Percentiles rank a stretch among this genome's conserved stretches.
These are phyloP conservation scores for Fusarium subtropicale DNA, from an alignment of 2,329 filamentous ascomycete genomes.

Conservation along the genomic window DNA sequence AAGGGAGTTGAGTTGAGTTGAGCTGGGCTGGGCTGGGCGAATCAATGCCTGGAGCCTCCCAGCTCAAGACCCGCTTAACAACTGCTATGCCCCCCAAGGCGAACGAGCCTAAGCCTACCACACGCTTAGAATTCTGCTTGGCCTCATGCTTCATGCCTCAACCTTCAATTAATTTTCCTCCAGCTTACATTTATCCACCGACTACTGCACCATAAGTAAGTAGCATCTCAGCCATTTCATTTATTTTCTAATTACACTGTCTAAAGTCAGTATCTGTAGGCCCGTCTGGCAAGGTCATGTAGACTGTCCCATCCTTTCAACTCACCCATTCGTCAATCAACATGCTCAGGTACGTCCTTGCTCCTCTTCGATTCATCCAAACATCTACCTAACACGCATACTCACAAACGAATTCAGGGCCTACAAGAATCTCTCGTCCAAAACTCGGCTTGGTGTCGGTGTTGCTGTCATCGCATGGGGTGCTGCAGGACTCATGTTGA, in stretches of 20 bases:
- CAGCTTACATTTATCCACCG: not conserved
- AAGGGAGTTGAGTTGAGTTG: not conserved
- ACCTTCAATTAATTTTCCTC: slow-evolving; percentile 13
- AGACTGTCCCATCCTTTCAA: slow-evolving; percentile 10
- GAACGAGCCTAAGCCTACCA: slow-evolving; percentile 16
- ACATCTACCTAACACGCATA: not conserved
- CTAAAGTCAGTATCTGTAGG: slow-evolving; percentile 1
- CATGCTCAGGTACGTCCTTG: slow-evolving; percentile 40
- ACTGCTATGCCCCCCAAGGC: slow-evolving; percentile 12
- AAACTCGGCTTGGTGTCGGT: slow-evolving; percentile 78
- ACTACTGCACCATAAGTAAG: not conserved
- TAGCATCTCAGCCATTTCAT: not conserved
- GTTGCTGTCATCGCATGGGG: slow-evolving; percentile 82
- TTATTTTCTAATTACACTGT: not conserved
- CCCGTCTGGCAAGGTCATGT: slow-evolving; percentile 6
- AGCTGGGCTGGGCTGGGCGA: not conserved
- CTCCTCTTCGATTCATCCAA: not conserved
- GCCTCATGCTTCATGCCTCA: not conserved
- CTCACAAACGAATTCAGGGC: slow-evolving; percentile 57
- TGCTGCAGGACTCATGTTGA: slow-evolving; percentile 75
- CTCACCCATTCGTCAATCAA: slow-evolving; percentile 1
- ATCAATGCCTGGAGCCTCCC: not conserved
- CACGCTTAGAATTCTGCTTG: slow-evolving; percentile 5
- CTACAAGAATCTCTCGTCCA: slow-evolving; percentile 78
- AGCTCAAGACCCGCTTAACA: slow-evolving; percentile 1